phyloP scores from a whole-genome alignment of 768 basidiomycete species.

The Kwoniella mangroviensis region DNA sequence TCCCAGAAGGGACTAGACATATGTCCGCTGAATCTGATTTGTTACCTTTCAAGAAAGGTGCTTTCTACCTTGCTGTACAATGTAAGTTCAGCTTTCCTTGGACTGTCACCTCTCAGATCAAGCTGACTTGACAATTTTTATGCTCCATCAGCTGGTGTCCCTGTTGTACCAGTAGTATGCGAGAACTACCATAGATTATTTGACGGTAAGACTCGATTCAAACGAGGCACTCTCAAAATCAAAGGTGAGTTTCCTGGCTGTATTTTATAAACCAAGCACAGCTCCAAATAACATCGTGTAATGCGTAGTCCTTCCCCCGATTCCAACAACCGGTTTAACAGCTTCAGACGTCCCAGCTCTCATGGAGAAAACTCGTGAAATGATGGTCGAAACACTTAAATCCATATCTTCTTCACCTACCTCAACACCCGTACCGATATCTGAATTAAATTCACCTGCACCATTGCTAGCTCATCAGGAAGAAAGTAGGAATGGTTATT shows the following conservation, averaged over 20 bases:
- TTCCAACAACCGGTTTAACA: slow-evolving; percentile 73
- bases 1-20: slow-evolving; percentile 91
- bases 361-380: slow-evolving; percentile 68
- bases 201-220: slow-evolving; percentile 71
- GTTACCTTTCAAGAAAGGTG: slow-evolving; percentile 93
- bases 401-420: slow-evolving; percentile 67
- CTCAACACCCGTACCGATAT: slow-evolving; percentile 8
- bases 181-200: slow-evolving; percentile 93
- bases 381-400: slow-evolving; percentile 76
- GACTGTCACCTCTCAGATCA: not conserved
- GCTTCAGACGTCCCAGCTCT: slow-evolving; percentile 72
- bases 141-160: slow-evolving; percentile 66
- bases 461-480: slow-evolving; percentile 28
- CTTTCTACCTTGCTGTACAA: slow-evolving; percentile 92
- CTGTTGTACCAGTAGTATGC: slow-evolving; percentile 85
- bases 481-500: slow-evolving; percentile 15
- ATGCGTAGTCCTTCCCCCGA: slow-evolving; percentile 78
- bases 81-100: slow-evolving; percentile 31
- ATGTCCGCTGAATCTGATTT: slow-evolving; percentile 69
- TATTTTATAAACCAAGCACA: not conserved
- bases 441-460: slow-evolving; percentile 16
- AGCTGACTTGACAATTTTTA: slow-evolving; percentile 5
- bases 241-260: slow-evolving; percentile 65
- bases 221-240: slow-evolving; percentile 74
- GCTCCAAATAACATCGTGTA: slow-evolving; percentile 1